Evolutionary conservation across 2,329 filamentous ascomycete genomes (phyloP).

Genomic region (Triangularia verruculosa): DNA sequence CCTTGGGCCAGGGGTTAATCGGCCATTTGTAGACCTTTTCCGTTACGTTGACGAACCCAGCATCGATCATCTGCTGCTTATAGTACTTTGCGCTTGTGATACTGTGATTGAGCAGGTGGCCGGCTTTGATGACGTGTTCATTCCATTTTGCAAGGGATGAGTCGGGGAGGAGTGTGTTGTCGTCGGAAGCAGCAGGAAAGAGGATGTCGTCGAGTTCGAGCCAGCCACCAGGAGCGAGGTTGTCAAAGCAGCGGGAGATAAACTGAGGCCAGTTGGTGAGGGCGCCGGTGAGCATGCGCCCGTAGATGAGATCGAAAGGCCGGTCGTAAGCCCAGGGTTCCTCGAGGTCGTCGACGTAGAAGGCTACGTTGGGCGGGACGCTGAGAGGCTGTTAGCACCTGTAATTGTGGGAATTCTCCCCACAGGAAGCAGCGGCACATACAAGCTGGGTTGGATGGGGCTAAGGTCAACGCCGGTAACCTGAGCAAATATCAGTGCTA

Average conservation of each 20-base stretch:
- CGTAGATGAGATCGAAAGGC: slow-evolving; percentile 24
- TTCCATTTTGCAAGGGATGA: slow-evolving; percentile 14
- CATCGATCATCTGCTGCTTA: slow-evolving; percentile 16
- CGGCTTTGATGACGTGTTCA: slow-evolving; percentile 10
- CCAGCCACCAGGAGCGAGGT: slow-evolving; percentile 24
- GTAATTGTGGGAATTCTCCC: background rate
- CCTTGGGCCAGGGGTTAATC: slow-evolving; percentile 18
- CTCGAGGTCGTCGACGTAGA: slow-evolving; percentile 42
- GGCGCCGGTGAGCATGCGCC: slow-evolving; percentile 14
- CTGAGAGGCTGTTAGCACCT: slow-evolving; percentile 26
- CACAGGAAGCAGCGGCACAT: background rate
- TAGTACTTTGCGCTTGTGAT: slow-evolving; percentile 10
- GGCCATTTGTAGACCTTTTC: slow-evolving; percentile 19
- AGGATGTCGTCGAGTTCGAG: slow-evolving; percentile 23
- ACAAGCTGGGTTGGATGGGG: slow-evolving; percentile 43
- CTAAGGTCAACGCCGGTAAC: slow-evolving; percentile 48
- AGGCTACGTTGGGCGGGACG: slow-evolving; percentile 49
- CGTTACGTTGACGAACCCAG: slow-evolving; percentile 19
- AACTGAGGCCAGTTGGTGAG: slow-evolving; percentile 20
- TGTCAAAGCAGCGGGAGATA: slow-evolving; percentile 11
- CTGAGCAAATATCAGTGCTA: slow-evolving; percentile 21
- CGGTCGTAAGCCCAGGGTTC: slow-evolving; percentile 19
- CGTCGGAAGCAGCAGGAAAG: slow-evolving; percentile 12
- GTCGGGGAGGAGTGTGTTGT: slow-evolving; percentile 13
- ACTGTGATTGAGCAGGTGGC: background rate